Evolutionary conservation across 2,329 filamentous ascomycete species (phyloP).

Genomic region (Sclerotinia spermophila): DNA sequence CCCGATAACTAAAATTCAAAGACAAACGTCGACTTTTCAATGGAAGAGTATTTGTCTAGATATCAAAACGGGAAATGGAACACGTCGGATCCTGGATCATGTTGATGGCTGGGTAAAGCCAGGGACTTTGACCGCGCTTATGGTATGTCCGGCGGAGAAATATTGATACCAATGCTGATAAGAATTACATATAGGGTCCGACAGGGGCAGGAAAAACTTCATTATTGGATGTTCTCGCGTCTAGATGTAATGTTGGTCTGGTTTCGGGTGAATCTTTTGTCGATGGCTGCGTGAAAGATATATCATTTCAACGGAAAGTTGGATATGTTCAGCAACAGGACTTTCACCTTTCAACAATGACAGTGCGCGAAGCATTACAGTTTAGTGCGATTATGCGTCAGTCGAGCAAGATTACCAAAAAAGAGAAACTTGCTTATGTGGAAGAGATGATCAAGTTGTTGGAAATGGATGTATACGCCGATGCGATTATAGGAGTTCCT

Average conservation of each 20-base stretch:
- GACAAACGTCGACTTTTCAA: slow-evolving; percentile 24
- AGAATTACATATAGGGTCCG: slow-evolving; percentile 21
- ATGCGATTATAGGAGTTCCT: slow-evolving; percentile 82
- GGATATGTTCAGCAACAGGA: slow-evolving; percentile 73
- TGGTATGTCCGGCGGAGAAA: slow-evolving; percentile 41
- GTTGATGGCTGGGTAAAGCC: slow-evolving; percentile 70
- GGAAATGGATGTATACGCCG: slow-evolving; percentile 86
- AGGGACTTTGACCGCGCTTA: slow-evolving; percentile 63
- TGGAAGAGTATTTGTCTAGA: slow-evolving; percentile 58
- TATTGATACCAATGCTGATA: not conserved
- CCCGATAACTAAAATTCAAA: slow-evolving; percentile 7
- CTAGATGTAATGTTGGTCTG: slow-evolving; percentile 81
- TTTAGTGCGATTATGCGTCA: slow-evolving; percentile 86
- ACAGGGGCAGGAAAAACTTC: slow-evolving; percentile 79
- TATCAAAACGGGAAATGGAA: slow-evolving; percentile 63
- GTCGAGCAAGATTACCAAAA: slow-evolving; percentile 63
- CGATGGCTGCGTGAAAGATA: slow-evolving; percentile 54
- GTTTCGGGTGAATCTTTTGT: slow-evolving; percentile 78
- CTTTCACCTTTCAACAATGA: slow-evolving; percentile 77
- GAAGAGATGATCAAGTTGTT: slow-evolving; percentile 86
- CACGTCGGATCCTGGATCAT: slow-evolving; percentile 61
- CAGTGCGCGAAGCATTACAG: slow-evolving; percentile 80
- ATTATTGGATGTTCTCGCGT: slow-evolving; percentile 74
- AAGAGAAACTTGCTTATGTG: slow-evolving; percentile 83
- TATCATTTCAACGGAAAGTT: slow-evolving; percentile 83